Evolutionary conservation across 2,329 filamentous ascomycete genomes (phyloP), one percentile per base, ranked within the genome.

Genomic region (Harringtonia lauricola): DNA sequence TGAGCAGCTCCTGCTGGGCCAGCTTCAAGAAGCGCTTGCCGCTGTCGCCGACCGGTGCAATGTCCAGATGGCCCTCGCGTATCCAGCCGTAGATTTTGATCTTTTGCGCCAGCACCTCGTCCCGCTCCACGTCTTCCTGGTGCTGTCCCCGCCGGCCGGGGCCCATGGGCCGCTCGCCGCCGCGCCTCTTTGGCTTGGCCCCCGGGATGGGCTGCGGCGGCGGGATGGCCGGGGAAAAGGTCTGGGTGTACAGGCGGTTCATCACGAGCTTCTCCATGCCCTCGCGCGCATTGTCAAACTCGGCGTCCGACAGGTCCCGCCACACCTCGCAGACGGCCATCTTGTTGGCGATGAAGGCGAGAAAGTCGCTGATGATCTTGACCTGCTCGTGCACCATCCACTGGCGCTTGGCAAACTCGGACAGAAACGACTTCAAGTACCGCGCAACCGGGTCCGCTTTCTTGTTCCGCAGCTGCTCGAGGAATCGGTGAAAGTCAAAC

Each of bases 311-410:
- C 0, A 96, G 86, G 29, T 92, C 86, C 45, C 86, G 79, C 92
- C 92, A 98, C 3, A 98, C 87, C 49, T 98, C 92, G 57, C 92
- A 98, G 51, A 87, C 76, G 14, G 83, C 87, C 94, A 98, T 98
- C 67, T 96, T 96, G 65, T 95, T 95, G 43, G 86, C 85, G 51
- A 98, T 98, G 57, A 98, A 98, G 36, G 88, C 81, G 39, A 98
- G 69, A 54, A 98, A 98, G 60, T 98, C 94, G 52, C 86, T 80
- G 48, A 98, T 95, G 49, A 98, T 96, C 65, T 98, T 98, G 59
- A 96, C 92, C 62, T 98, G 92, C 64, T 98, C 92, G 59, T 98
- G 92, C 8, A 95, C 92, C 86, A 95, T 94, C 92, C 92, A 98
- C 63, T 96, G 92, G 53, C 89, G 86, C 67, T 96, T 98, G 30